Evolutionary conservation across 345 rosid genomes (phyloP).

Genomic region (Excoecaria agallocha): DNA sequence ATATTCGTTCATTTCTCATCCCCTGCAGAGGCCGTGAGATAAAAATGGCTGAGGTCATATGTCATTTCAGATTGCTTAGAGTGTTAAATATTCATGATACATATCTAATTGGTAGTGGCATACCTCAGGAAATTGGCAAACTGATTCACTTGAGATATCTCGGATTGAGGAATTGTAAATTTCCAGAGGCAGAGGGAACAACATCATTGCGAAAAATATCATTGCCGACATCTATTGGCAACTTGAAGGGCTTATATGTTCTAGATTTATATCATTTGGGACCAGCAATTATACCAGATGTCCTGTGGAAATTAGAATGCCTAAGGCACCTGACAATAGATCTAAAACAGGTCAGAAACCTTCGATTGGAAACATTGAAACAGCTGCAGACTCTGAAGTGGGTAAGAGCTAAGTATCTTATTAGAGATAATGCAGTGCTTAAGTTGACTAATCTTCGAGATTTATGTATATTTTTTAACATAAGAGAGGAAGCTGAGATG

Average conservation of each 20-base stretch:
- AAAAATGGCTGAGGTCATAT: too few species aligned
- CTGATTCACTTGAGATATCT: neutral
- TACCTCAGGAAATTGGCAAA: neutral
- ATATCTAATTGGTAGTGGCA: too few species aligned
- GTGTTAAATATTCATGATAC: neutral
- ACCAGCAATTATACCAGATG: neutral
- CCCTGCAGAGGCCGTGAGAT: too few species aligned
- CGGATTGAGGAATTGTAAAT: too few species aligned
- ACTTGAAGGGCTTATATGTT: neutral
- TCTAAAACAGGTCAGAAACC: too few species aligned
- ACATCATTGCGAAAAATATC: too few species aligned
- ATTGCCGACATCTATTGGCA: neutral
- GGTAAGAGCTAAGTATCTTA: neutral
- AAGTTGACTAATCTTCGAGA: slow-evolving; percentile 5
- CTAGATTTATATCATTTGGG: neutral
- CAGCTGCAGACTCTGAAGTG: slow-evolving; percentile 6
- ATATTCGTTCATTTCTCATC: neutral
- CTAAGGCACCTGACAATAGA: neutral
- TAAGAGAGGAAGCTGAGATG: neutral
- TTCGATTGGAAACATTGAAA: neutral
- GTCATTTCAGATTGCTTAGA: neutral
- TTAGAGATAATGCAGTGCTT: neutral
- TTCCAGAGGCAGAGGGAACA: too few species aligned
- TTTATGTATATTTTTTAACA: neutral
- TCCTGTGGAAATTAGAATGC: neutral